Percentiles rank a stretch among this genome's conserved stretches.
These are phyloP conservation scores for Bromus sterilis DNA, from an alignment of 176 grass and related monocot genomes.

Conservation along the genomic window DNA sequence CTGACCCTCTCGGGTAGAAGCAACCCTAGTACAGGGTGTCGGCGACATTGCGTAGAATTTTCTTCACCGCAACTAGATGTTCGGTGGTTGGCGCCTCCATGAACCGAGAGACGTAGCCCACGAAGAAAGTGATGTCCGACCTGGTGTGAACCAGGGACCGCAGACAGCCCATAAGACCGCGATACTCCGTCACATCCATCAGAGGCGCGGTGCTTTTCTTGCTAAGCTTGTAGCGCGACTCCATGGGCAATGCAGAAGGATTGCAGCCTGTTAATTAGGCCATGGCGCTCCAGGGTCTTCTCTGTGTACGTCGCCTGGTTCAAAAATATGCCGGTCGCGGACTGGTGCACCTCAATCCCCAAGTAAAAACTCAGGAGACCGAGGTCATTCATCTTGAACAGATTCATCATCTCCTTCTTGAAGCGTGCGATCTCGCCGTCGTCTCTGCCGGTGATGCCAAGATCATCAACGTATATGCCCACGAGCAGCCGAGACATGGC, in stretches of 20 bases:
- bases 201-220: background rate
- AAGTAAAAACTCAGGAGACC: background rate
- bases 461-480: background rate
- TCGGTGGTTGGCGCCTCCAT: background rate
- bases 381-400: background rate
- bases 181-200: background rate
- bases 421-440: background rate
- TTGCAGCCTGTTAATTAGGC: background rate
- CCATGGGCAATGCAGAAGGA: background rate
- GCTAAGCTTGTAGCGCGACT: background rate
- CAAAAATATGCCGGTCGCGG: background rate
- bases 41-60: background rate
- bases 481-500: background rate
- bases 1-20: too few relatives aligned
- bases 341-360: background rate
- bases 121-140: background rate
- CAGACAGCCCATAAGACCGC: background rate
- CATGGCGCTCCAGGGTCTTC: background rate
- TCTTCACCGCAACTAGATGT: background rate
- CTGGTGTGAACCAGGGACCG: background rate
- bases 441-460: background rate
- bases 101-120: background rate
- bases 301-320: background rate
- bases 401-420: background rate
- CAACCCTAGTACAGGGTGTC: background rate